Evolutionary conservation across 495 filamentous ascomycete species (phyloP), one percentile per base, ranked within the genome.

Genomic region (Aspergillus incahuasiensis): DNA sequence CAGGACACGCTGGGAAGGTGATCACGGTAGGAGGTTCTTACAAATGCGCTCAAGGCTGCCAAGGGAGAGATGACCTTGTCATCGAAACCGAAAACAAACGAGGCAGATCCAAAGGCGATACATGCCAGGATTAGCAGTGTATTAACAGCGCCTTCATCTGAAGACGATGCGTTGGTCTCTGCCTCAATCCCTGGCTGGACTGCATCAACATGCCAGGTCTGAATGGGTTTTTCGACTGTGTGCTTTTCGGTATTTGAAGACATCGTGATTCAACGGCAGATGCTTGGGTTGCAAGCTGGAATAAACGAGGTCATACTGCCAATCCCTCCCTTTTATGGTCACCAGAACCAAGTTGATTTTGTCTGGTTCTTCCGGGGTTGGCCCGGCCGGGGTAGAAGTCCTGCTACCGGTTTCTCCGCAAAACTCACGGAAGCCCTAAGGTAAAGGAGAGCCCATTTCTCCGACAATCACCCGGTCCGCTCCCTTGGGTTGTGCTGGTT

Each of bases 61-160:
- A 74, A 61, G 0, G 69, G 69, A 6, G 71, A 74, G n/a, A 74
- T 74, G 38, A 72, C 55, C 44, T 74, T 74, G 59, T 74, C 71
- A 30, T 74, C 68, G 48, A 67, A 74, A 1, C 69, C 71, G 49
- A 72, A 72, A 16, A 74, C 53, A 28, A 74, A 71, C 16, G 69
- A 74, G 1, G 71, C 69, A 7, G 69, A 67, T 7, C 66, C 66
- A 53, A 72, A 69, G 6, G 67, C 63, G 19, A 59, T 55, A 58
- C 71, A 74, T 12, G 64, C 62, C 12, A 71, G 57, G 12, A 72
- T 51, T 35, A 74, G 55, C 5, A 62, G 55, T 7, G 53, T 21
- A 55, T 74, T 74, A 52, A 68, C 52, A 5, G 66, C 53, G 3
- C 56, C 19, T 16, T 59, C 32, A 57, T 63, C 15, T 16, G 52